These are phyloP conservation scores for Fusarium tanahbumbuense DNA, from an alignment of 2,329 filamentous ascomycete genomes.

Conservation along the genomic window DNA sequence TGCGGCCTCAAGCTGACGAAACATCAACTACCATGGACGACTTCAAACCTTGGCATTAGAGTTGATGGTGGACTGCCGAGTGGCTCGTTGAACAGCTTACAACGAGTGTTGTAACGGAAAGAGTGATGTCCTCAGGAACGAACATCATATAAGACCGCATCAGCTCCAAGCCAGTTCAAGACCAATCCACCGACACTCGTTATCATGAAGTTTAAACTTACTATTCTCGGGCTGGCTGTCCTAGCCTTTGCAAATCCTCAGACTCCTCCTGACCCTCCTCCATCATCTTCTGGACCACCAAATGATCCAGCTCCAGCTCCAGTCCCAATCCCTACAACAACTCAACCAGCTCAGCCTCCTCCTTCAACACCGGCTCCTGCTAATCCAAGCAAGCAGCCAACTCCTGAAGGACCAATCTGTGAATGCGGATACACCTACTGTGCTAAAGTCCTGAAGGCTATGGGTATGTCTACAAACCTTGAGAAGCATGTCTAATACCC, in stretches of 20 bases:
- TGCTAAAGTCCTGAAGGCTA: conserved; percentile 53
- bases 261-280: conserved; percentile 22
- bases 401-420: conserved; percentile 49
- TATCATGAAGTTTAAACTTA: conserved; percentile 46
- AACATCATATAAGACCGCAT: conserved; percentile 4
- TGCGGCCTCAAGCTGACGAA: background rate
- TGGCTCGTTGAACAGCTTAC: background rate
- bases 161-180: background rate
- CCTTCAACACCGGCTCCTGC: conserved; percentile 36
- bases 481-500: background rate
- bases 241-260: conserved; percentile 45
- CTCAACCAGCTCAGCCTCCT: conserved; percentile 12
- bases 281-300: background rate
- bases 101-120: background rate
- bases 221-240: conserved; percentile 38
- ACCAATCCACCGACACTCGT: conserved; percentile 2
- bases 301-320: conserved; percentile 18
- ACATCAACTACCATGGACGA: background rate
- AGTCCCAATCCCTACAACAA: conserved; percentile 6
- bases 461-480: conserved; percentile 45
- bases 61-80: background rate
- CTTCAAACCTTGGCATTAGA: background rate
- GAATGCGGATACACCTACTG: conserved; percentile 59
- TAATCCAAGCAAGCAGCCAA: conserved; percentile 38
- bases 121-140: background rate